A percentile compares a stretch with the other conserved stretches of the same genome.
Evolutionary conservation across 331 rosid species (phyloP).

Genomic region (Acacia concinna): DNA sequence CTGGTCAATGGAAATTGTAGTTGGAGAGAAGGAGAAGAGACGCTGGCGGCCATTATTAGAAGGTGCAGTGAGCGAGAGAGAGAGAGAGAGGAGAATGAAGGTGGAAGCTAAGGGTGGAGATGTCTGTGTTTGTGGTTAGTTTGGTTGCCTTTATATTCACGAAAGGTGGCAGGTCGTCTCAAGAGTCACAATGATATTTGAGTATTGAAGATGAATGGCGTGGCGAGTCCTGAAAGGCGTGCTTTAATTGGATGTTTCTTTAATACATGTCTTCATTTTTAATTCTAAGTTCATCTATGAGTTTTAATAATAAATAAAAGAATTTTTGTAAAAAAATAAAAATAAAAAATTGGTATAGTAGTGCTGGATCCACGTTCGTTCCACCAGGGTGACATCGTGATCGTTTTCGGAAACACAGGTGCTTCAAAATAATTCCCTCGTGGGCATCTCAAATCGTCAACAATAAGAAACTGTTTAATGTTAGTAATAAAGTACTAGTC

Average conservation of each 20-base stretch:
- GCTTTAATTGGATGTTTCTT: slow-evolving; percentile 16
- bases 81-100: neutral
- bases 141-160: slow-evolving; percentile 14
- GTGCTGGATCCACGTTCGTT: slow-evolving; percentile 6
- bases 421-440: neutral
- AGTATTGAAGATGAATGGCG: too few relatives aligned
- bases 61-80: neutral
- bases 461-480: neutral
- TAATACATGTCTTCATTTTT: neutral
- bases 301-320: neutral
- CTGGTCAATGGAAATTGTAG: slow-evolving; percentile 38
- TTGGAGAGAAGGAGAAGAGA: slow-evolving; percentile 32
- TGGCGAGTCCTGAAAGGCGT: slow-evolving; percentile 41
- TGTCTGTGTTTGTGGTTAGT: neutral
- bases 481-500: neutral
- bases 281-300: neutral
- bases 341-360: neutral
- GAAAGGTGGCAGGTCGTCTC: neutral
- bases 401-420: neutral
- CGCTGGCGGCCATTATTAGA: slow-evolving; percentile 26
- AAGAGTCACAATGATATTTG: neutral
- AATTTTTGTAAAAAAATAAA: too few relatives aligned
- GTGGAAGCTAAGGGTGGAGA: neutral
- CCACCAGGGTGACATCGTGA: neutral
- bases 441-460: neutral